Conservation (phyloP, 306 rosid genomes). For the Pyrus betulifolia region DNA sequence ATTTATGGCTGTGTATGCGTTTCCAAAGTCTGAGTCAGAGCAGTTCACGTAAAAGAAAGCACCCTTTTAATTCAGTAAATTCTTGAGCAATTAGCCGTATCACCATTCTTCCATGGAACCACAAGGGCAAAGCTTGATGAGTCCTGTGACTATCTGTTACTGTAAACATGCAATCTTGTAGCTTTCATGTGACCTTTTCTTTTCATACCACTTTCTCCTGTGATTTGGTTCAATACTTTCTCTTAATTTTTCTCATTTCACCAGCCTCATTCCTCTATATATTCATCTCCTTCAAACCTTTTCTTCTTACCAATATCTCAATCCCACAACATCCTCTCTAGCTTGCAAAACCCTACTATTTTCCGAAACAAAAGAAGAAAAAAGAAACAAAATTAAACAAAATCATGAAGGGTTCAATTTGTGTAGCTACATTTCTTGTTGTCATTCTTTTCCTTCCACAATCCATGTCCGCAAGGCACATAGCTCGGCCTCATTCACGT, state of each 20-base stretch:
- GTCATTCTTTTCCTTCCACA: slow-evolving; percentile 33
- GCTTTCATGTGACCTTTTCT: slow-evolving; percentile 58
- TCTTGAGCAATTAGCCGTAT: background rate
- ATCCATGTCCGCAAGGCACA: slow-evolving; percentile 41
- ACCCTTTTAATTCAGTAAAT: slow-evolving; percentile 19
- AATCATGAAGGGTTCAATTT: slow-evolving; percentile 25
- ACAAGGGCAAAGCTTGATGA: slow-evolving; percentile 19
- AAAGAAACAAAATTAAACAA: background rate
- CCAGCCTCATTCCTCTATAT: slow-evolving; percentile 3
- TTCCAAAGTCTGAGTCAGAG: slow-evolving; percentile 5
- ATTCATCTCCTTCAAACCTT: slow-evolving; percentile 2
- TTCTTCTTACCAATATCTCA: background rate
- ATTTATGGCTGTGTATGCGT: slow-evolving; percentile 25
- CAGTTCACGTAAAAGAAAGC: slow-evolving; percentile 53
- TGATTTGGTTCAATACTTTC: slow-evolving; percentile 58
- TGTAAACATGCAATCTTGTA: background rate
- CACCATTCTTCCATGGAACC: slow-evolving; percentile 26
- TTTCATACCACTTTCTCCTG: slow-evolving; percentile 38
- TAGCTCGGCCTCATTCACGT: slow-evolving; percentile 35
- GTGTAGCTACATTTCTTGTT: slow-evolving; percentile 13
- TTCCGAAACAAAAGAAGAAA: background rate
- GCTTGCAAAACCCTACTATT: background rate
- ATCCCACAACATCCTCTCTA: background rate
- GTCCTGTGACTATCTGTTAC: slow-evolving; percentile 47
- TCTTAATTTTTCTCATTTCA: slow-evolving; percentile 1